These are phyloP conservation scores for Castanea mollissima DNA, from an alignment of 306 rosid genomes.

Conservation along the genomic window DNA sequence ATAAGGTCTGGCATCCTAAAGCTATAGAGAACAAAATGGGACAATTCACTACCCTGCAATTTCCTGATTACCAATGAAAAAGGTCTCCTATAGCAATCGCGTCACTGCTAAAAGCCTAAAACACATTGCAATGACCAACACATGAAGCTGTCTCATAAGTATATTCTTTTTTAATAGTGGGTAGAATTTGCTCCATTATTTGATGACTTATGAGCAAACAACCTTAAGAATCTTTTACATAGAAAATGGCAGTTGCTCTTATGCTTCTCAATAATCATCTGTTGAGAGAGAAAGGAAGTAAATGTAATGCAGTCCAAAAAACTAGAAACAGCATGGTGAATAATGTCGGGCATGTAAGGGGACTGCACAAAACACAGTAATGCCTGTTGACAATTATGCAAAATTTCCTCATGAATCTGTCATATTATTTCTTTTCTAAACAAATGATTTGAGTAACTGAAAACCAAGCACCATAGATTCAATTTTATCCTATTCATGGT, in stretches of 20 bases:
- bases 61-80: neutral
- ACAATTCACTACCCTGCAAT: neutral
- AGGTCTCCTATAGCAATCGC: neutral
- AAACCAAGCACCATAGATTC: neutral
- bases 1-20: neutral
- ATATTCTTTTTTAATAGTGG: neutral
- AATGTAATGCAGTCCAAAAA: neutral
- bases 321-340: neutral
- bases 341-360: neutral
- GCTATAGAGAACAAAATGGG: neutral
- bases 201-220: neutral
- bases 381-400: neutral
- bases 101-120: neutral
- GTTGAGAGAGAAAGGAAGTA: neutral
- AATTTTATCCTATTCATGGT: neutral
- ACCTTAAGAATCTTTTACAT: neutral
- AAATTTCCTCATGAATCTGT: neutral
- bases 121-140: neutral
- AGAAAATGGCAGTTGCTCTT: neutral
- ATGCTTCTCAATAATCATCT: neutral
- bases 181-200: neutral
- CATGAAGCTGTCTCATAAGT: neutral
- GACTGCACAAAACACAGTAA: neutral
- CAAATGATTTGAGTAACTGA: neutral
- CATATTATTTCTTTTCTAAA: neutral